Evolutionary conservation across 352 stramenopile species (phyloP).

Genomic region (Plasmopara halstedii): DNA sequence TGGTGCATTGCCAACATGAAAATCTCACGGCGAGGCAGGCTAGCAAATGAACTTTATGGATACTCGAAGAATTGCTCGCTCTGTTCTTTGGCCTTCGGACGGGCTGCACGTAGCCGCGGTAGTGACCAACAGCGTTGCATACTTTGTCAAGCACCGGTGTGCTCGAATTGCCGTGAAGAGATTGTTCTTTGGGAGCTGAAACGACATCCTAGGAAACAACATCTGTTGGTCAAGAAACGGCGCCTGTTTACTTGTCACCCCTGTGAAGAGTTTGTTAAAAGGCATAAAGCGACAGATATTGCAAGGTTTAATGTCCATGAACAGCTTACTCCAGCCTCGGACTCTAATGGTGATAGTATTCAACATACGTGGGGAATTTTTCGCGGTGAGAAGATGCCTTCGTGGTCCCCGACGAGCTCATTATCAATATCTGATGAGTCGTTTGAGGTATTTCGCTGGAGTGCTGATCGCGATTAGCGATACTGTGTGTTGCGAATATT

Average conservation of each 20-base stretch:
- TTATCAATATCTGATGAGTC: conserved; percentile 23
- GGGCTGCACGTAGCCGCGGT: conserved; percentile 10
- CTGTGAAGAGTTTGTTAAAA: conserved; percentile 19
- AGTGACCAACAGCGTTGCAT: conserved; percentile 18
- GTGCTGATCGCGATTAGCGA: not conserved
- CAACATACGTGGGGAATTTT: conserved; percentile 22
- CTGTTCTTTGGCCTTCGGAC: conserved; percentile 14
- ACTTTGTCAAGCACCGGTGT: conserved; percentile 21
- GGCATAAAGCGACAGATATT: conserved; percentile 18
- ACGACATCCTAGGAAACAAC: conserved; percentile 16
- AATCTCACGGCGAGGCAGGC: conserved; percentile 9
- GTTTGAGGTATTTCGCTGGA: conserved; percentile 20
- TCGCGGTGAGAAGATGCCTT: conserved; percentile 13
- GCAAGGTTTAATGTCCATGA: conserved; percentile 7
- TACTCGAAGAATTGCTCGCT: conserved; percentile 15
- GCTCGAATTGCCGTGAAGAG: conserved; percentile 20
- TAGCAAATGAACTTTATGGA: conserved; percentile 10
- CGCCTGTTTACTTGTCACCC: conserved; percentile 15
- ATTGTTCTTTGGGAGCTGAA: conserved; percentile 13
- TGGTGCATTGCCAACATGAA: conserved; percentile 30
- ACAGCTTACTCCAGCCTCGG: conserved; percentile 16
- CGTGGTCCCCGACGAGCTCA: conserved; percentile 21
- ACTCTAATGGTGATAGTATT: conserved; percentile 6
- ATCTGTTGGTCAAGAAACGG: conserved; percentile 11
- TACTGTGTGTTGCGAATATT: no score